Conservation (phyloP, 768 basidiomycete genomes). For the Tylopilus rubrobrunneus region DNA sequence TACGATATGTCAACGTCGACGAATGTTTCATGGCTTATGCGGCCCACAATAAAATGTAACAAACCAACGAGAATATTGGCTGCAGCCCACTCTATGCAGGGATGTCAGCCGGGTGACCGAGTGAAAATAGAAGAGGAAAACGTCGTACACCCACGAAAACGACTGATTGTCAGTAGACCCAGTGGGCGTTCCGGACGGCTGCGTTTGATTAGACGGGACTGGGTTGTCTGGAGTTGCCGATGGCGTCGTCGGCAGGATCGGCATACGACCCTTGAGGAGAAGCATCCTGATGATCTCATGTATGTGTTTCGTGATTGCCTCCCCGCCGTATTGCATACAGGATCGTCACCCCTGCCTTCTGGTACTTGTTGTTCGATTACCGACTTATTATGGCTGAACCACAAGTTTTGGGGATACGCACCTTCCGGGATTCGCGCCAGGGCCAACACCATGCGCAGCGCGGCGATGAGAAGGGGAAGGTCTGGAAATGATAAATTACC, state of each 20-base stretch:
- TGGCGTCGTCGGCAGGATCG: neutral
- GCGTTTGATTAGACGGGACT: neutral
- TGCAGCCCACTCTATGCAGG: constrained; percentile 59
- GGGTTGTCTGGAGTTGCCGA: neutral
- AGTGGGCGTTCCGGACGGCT: neutral
- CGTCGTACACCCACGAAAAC: constrained; percentile 32
- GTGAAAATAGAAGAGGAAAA: neutral
- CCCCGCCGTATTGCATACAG: constrained; percentile 19
- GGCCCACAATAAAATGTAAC: constrained; percentile 64
- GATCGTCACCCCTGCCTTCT: constrained; percentile 24
- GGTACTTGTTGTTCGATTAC: neutral
- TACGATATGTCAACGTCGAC: neutral
- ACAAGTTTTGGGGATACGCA: neutral
- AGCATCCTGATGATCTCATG: constrained; percentile 18
- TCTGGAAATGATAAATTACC: constrained; percentile 3
- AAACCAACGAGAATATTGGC: constrained; percentile 65
- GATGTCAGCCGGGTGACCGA: neutral
- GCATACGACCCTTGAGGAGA: constrained; percentile 11
- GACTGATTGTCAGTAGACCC: neutral
- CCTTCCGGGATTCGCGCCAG: constrained; percentile 19
- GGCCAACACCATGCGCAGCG: constrained; percentile 16
- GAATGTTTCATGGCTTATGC: neutral
- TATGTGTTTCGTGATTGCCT: constrained; percentile 3
- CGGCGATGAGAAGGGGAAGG: constrained; percentile 6
- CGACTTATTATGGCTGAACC: no score